Conservation (phyloP, 208 protist genomes). For the Trypanosoma scelopori region DNA sequence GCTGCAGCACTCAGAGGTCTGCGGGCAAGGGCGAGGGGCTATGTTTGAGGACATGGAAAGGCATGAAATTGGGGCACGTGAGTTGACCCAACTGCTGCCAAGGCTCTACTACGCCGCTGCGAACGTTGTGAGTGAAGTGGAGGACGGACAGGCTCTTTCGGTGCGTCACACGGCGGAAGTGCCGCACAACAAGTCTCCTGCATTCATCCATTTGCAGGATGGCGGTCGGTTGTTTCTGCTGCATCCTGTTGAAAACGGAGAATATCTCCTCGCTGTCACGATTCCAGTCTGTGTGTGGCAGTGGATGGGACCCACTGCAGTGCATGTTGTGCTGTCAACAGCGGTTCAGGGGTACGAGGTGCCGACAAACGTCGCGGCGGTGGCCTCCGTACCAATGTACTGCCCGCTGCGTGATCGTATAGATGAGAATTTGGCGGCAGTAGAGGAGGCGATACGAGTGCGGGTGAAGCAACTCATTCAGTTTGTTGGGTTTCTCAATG, state of each 20-base stretch:
- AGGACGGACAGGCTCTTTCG: constrained; percentile 16
- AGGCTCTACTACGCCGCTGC: constrained; percentile 40
- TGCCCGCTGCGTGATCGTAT: constrained; percentile 48
- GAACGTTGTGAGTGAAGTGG: constrained; percentile 38
- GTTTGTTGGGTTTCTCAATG: constrained; percentile 15
- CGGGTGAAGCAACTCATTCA: constrained; percentile 28
- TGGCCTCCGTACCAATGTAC: constrained; percentile 31
- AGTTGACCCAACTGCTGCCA: constrained; percentile 2
- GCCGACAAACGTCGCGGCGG: constrained; percentile 15
- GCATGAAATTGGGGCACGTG: neutral
- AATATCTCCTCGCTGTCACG: constrained; percentile 38
- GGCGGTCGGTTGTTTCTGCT: constrained; percentile 40
- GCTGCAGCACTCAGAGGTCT: constrained; percentile 11
- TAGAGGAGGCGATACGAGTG: constrained; percentile 32
- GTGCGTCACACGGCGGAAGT: neutral
- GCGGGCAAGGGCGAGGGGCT: neutral
- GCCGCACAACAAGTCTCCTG: neutral
- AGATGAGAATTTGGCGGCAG: constrained; percentile 24
- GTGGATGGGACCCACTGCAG: constrained; percentile 34
- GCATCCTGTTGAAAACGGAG: constrained; percentile 49
- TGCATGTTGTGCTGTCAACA: constrained; percentile 41
- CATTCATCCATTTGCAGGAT: constrained; percentile 23
- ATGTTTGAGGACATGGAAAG: constrained; percentile 1
- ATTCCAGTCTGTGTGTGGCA: constrained; percentile 45
- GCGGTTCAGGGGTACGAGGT: constrained; percentile 47